Base-by-base conservation (phyloP, 768 basidiomycete genomes). In the Lactifluus piperatus region DNA sequence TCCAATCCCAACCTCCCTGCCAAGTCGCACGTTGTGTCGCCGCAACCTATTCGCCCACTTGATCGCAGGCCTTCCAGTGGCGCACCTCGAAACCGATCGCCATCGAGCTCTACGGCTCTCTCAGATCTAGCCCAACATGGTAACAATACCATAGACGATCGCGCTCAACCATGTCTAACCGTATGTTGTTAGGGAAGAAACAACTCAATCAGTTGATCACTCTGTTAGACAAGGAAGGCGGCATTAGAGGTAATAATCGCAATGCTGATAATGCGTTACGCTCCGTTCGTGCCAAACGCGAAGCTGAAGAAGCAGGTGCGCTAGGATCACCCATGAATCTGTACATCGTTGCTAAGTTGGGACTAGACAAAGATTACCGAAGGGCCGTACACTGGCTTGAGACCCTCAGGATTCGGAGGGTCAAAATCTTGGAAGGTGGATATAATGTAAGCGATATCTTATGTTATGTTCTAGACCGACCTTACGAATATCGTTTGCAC, bases 371-470 rank as follows among this genome's bases (percentile, higher is more conserved):
- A 69, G 92, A 94, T 59, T 97, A 97, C 67, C 78, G 93, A 27
- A 88, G 86, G 64, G 91, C 83, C 34, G 85, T 97, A 24, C 86
- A 95, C 71, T 90, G 91, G 86, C 74, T 93, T n/a, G 93, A 97
- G 74, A 94, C 93, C 0, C 76, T 95, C 37, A 77, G 94, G 36
- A 76, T 95, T 37, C 80, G 87, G 39, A 78, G 89, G 60, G 84
- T 85, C 6, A 95, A 93, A 71, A 90, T 85, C 39, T 71, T 94
- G 34, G 84, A 91, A 66, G 82, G 83, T 44, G 93, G 88, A 4
- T 90, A 88, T 66, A 88, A 82, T 65, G 92, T 86, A 62, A 63
- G 79, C 69, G 22, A 20, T 29, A 22, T 60, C 32, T 14, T 36
- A 27, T 37, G 14, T 14, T 34, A 26, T 37, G 14, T 4, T 14